Conservation (phyloP, 306 rosid genomes). For the Pyrus communis region DNA sequence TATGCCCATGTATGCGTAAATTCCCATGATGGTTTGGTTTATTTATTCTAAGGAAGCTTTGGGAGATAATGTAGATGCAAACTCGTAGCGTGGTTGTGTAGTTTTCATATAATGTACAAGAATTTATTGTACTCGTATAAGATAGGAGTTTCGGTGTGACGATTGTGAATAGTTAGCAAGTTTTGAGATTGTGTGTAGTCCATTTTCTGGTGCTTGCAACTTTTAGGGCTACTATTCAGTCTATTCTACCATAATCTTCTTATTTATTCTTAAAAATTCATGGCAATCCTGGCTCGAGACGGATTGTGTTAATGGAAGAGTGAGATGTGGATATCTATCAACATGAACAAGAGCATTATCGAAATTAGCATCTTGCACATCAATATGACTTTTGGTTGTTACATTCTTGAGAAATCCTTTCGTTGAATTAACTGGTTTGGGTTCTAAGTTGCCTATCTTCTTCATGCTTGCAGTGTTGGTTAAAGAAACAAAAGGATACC, state of each 20-base stretch:
- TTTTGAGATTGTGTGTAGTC: background rate
- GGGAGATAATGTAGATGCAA: background rate
- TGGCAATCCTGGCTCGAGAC: too few species aligned
- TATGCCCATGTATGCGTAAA: too few species aligned
- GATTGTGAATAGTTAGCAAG: background rate
- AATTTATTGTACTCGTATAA: background rate
- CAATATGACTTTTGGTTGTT: background rate
- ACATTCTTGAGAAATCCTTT: background rate
- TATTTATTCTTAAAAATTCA: too few species aligned
- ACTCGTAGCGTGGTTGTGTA: background rate
- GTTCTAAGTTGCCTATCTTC: background rate
- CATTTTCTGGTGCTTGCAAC: background rate
- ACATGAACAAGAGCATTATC: background rate
- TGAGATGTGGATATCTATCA: background rate
- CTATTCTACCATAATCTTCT: too few species aligned
- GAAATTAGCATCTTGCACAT: background rate
- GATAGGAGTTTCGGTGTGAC: background rate
- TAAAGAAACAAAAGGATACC: conserved; percentile 80
- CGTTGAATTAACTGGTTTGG: background rate
- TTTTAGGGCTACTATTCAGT: too few species aligned
- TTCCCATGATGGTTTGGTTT: background rate
- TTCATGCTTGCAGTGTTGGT: conserved; percentile 67
- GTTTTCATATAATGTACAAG: background rate
- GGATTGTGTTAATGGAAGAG: background rate
- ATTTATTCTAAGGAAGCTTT: background rate